Evolutionary conservation across 2,329 filamentous ascomycete species (phyloP).

Genomic region (Verticillium dahliae): DNA sequence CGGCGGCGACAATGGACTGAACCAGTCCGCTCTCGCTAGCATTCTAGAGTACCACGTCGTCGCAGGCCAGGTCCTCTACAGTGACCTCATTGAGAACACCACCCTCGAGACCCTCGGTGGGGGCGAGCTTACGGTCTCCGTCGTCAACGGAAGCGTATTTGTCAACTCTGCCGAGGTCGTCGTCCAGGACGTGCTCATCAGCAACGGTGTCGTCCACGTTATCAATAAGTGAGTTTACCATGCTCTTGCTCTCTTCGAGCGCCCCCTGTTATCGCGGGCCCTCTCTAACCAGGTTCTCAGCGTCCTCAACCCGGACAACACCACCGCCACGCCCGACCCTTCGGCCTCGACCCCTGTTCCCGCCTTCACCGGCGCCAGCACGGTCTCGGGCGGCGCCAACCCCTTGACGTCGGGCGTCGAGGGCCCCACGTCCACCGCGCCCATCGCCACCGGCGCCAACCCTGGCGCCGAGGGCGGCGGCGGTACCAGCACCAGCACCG

Average conservation of each 20-base stretch:
- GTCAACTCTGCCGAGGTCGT: slow-evolving; percentile 44
- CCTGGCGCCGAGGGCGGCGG: slow-evolving; percentile 1
- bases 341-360: slow-evolving; percentile 36
- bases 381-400: slow-evolving; percentile 31
- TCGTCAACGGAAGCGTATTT: slow-evolving; percentile 36
- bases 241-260: too few species aligned
- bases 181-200: slow-evolving; percentile 39
- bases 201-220: slow-evolving; percentile 52
- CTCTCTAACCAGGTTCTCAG: slow-evolving; percentile 15
- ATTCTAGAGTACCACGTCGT: slow-evolving; percentile 62
- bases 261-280: too few species aligned
- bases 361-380: slow-evolving; percentile 47
- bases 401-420: slow-evolving; percentile 51
- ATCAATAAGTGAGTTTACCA: slow-evolving; percentile 42
- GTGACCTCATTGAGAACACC: slow-evolving; percentile 16
- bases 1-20: slow-evolving; percentile 37
- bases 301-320: slow-evolving; percentile 51
- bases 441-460: slow-evolving; percentile 21
- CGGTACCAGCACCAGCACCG: slow-evolving; percentile 23
- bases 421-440: slow-evolving; percentile 30
- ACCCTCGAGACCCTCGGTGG: slow-evolving; percentile 12
- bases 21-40: slow-evolving; percentile 35
- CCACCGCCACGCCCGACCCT: slow-evolving; percentile 32
- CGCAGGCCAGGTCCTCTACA: slow-evolving; percentile 47
- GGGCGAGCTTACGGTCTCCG: slow-evolving; percentile 19